phyloP scores from a whole-genome alignment of 352 stramenopile species.

The Globisporangium viniferum region DNA sequence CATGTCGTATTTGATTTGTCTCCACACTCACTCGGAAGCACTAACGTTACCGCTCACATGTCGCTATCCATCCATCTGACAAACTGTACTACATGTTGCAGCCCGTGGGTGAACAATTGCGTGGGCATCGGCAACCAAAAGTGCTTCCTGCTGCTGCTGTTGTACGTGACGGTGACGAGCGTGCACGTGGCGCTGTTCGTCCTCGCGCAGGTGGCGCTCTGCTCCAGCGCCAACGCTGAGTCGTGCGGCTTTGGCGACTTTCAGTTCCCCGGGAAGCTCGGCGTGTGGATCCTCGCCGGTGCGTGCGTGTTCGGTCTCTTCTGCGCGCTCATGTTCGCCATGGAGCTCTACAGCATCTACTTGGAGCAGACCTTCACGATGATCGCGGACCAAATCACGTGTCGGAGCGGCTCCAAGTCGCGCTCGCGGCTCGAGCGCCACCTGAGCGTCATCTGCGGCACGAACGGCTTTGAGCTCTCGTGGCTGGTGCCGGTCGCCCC shows the following conservation, averaged over 20 bases:
- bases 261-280: constrained; percentile 57
- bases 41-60: not conserved
- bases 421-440: constrained; percentile 57
- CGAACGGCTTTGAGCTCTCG: constrained; percentile 54
- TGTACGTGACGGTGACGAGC: constrained; percentile 67
- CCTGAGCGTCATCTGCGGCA: constrained; percentile 75
- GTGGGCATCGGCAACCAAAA: constrained; percentile 82
- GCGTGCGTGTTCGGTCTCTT: constrained; percentile 75
- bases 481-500: constrained; percentile 65
- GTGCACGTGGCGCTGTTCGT: constrained; percentile 53
- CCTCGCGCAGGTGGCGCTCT: constrained; percentile 46
- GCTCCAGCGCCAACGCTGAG: constrained; percentile 19
- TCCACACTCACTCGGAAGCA: not conserved
- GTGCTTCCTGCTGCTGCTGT: constrained; percentile 75
- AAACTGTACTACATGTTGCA: constrained; percentile 17
- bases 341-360: constrained; percentile 81
- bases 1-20: not conserved
- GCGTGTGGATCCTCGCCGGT: constrained; percentile 62
- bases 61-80: not conserved
- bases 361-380: constrained; percentile 46
- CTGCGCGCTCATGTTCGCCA: constrained; percentile 67
- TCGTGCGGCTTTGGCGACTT: constrained; percentile 62
- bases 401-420: constrained; percentile 57
- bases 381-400: constrained; percentile 57
- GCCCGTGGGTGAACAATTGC: constrained; percentile 88